Base-by-base conservation (phyloP, 176 grass and related monocot genomes). In the Saccharum officinarum region DNA sequence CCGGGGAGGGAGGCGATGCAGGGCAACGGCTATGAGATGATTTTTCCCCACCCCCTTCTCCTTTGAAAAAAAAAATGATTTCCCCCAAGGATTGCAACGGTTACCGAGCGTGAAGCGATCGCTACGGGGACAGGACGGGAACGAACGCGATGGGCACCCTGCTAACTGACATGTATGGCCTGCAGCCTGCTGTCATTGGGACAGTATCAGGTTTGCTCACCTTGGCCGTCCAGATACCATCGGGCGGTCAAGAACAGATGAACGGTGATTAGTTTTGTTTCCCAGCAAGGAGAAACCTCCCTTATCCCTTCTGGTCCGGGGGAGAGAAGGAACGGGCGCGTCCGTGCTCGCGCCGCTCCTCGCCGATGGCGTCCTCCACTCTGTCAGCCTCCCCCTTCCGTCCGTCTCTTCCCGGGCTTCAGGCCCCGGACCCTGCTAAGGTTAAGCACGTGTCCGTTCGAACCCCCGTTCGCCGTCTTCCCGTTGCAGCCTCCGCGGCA, bases 281-380 rank as follows among this genome's bases (percentile, higher is more conserved):
- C 73, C 36, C 67, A 67, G 25, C 16, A 22, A 68, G 16, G 20
- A 85, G 82, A 85, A 85, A 81, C 65, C n/a, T 33, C 59, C 1
- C 71, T 82, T 86, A 90, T 90, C 76, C 20, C 52, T 68, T 49
- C 8, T 20, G 6, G 23, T 8, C 63, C 82, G 71, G 83, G 38
- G 22, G 54, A 9, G 7, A 11, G n/a, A 38, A 37, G 78, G n/a
- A 42, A 20, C 16, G 42, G n/a, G 20, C 30, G 64, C 14, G 86
- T 45, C 83, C 20, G 41, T 78, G 80, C 80, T 86, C 12, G 55
- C 20, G 42, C 33, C 59, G 18, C 11, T 46, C 25, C 11, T 72
- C 86, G 77, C 39, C n/a, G 69, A 89, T 91, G 92, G 86, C 83
- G 14, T 94, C 81, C 55, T 81, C 89, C 47, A 34, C 61, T 50